Percentiles rank a stretch among this genome's conserved stretches.
Evolutionary conservation across 257 asterid species (phyloP).

Genomic region (Solanum virginianum): DNA sequence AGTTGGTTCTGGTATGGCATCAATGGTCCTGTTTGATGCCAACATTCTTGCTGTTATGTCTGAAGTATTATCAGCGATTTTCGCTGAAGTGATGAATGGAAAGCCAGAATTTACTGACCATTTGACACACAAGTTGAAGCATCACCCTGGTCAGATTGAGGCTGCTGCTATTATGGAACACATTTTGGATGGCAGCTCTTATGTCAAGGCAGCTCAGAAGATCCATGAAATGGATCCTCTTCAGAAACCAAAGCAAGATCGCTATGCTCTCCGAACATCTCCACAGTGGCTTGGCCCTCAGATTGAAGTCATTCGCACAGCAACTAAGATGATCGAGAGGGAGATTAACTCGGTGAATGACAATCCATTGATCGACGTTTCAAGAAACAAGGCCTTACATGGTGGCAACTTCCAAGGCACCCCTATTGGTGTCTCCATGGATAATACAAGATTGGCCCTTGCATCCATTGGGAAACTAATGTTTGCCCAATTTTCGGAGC

Average conservation of each 20-base stretch:
- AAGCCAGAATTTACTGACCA: conserved; percentile 2
- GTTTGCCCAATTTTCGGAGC: conserved; percentile 41
- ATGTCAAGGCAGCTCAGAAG: conserved; percentile 24
- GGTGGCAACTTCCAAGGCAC: conserved; percentile 50
- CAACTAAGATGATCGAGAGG: conserved; percentile 43
- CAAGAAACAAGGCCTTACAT: conserved; percentile 39
- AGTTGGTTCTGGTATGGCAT: too few relatives aligned
- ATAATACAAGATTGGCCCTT: conserved; percentile 31
- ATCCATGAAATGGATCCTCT: conserved; percentile 34
- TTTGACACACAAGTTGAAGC: conserved; percentile 38
- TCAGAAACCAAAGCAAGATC: conserved; percentile 38
- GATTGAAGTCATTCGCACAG: conserved; percentile 32
- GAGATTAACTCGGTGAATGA: conserved; percentile 46
- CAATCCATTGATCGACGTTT: conserved; percentile 38
- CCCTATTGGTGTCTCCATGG: conserved; percentile 46
- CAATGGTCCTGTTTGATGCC: too few relatives aligned
- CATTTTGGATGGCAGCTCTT: conserved; percentile 32
- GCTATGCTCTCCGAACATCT: conserved; percentile 39
- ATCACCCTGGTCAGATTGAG: conserved; percentile 48
- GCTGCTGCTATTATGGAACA: conserved; percentile 53
- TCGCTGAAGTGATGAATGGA: too few relatives aligned
- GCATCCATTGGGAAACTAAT: conserved; percentile 35
- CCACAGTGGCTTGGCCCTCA: conserved; percentile 51
- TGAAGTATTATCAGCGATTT: too few relatives aligned
- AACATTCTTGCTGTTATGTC: too few relatives aligned